These are phyloP conservation scores for Candida ficus DNA, from an alignment of 805 yeast genomes.

Conservation along the genomic window DNA sequence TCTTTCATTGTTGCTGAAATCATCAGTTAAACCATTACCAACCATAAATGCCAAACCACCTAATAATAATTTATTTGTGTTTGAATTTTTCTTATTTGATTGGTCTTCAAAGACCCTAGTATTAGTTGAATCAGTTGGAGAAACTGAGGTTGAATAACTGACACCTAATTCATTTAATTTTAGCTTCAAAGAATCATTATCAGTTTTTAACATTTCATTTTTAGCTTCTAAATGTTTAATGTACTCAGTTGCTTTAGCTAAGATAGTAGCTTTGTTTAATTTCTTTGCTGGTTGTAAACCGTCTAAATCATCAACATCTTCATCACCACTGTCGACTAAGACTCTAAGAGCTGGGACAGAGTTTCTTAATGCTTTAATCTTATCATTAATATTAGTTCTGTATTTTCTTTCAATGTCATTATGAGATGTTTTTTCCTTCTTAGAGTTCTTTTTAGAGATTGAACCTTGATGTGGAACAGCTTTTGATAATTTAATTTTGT, in stretches of 20 bases:
- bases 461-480: constrained; percentile 21
- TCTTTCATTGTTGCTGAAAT: constrained; percentile 38
- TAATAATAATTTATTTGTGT: constrained; percentile 45
- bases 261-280: constrained; percentile 70
- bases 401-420: constrained; percentile 70
- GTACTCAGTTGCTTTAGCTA: constrained; percentile 73
- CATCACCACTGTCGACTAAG: constrained; percentile 37
- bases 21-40: constrained; percentile 56
- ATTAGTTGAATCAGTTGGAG: background rate
- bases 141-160: constrained; percentile 8
- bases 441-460: constrained; percentile 18
- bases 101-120: constrained; percentile 10
- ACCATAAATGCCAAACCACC: constrained; percentile 64
- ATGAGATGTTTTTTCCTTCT: constrained; percentile 57
- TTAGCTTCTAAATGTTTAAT: constrained; percentile 67
- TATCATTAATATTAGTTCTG: constrained; percentile 65
- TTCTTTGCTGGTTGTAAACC: constrained; percentile 75
- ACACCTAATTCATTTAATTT: constrained; percentile 15
- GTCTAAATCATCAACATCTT: constrained; percentile 60
- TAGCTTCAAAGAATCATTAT: constrained; percentile 38
- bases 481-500: constrained; percentile 17
- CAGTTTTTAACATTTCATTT: constrained; percentile 42
- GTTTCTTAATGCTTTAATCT: constrained; percentile 57
- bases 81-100: constrained; percentile 1
- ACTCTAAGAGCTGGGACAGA: constrained; percentile 60